Base-by-base conservation (phyloP, 108 stramenopile genomes). In the Skeletonema costatum region DNA sequence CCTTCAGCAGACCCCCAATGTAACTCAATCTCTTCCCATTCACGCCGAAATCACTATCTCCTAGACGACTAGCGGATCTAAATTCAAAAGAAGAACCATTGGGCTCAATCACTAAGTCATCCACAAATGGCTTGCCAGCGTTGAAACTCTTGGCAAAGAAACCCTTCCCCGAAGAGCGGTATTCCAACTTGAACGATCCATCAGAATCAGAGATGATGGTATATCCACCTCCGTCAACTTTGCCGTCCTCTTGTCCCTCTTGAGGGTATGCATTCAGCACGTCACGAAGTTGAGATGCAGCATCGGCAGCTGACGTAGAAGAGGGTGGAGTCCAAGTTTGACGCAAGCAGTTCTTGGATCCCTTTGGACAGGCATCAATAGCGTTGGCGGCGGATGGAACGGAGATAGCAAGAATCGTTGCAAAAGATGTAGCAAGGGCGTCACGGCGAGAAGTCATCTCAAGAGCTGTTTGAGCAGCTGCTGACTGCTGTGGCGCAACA, bases 111-210 rank as follows among this genome's bases (percentile, higher is more conserved):
- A 83, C 78, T 63, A 96, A 74, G 79, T 96, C 95, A 73, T 96
- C 95, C 0, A 91, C 78, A 70, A 93, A 96, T 16, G 95, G 92
- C 56, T 90, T 93, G n/a, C 93, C 93, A 32, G 80, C 92, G 64
- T 96, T 96, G 78, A 96, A 89, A 25, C 85, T 78, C 72, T 90
- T 96, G 29, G 95, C 95, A 64, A 92, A 93, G 68, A 84, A 84
- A 4, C 91, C 92, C 67, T 89, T 89, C 1, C 92, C 92, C 35
- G 80, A 76, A 17, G 85, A 86, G 41, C 87, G 89, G 77, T 85
- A 95, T 63, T 95, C 94, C 48, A 93, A 64, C 31, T 73, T 48
- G 19, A 87, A 87, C 4, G 50, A 68, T 9, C 91, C 90, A 61
- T 69, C 72, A 21, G 62, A 61, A 71, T 91, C 89, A 10, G 83